Evolutionary conservation across 805 yeast species (phyloP).

Genomic region (Candida stauntonica): DNA sequence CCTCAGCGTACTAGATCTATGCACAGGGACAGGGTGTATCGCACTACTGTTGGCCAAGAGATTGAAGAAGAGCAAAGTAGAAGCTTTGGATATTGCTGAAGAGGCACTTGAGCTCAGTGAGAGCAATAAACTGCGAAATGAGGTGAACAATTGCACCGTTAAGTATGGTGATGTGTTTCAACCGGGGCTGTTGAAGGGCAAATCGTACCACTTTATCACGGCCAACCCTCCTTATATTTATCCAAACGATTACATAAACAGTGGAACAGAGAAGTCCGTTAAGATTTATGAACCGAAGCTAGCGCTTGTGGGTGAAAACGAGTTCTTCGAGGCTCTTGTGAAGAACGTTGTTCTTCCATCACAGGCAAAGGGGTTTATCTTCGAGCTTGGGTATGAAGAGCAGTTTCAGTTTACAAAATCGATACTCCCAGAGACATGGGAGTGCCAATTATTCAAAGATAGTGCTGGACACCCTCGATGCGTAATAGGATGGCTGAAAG

Average conservation of each 20-base stretch:
- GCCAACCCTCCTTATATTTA: conserved; percentile 95
- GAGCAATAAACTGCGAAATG: conserved; percentile 34
- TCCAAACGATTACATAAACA: conserved; percentile 34
- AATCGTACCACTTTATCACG: conserved; percentile 47
- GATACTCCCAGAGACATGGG: conserved; percentile 39
- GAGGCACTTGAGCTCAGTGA: conserved; percentile 48
- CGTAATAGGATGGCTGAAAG: conserved; percentile 55
- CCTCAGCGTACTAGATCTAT: conserved; percentile 54
- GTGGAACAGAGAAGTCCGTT: conserved; percentile 58
- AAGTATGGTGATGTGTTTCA: conserved; percentile 9
- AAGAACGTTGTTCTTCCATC: conserved; percentile 37
- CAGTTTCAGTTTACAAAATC: conserved; percentile 48
- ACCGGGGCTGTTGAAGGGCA: not conserved
- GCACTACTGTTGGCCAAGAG: conserved; percentile 46
- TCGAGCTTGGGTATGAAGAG: conserved; percentile 64
- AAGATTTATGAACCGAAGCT: conserved; percentile 64
- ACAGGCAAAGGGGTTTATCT: conserved; percentile 55
- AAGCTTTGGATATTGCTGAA: conserved; percentile 54
- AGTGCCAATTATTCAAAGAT: conserved; percentile 45
- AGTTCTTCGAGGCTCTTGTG: conserved; percentile 61
- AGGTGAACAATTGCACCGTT: conserved; percentile 10
- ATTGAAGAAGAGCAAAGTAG: conserved; percentile 24
- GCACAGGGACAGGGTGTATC: conserved; percentile 90
- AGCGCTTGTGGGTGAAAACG: conserved; percentile 77
- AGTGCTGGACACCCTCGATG: conserved; percentile 49